Evolutionary conservation across 306 rosid species (phyloP), one percentile per base, ranked within the genome.

Genomic region (Castanea crenata): DNA sequence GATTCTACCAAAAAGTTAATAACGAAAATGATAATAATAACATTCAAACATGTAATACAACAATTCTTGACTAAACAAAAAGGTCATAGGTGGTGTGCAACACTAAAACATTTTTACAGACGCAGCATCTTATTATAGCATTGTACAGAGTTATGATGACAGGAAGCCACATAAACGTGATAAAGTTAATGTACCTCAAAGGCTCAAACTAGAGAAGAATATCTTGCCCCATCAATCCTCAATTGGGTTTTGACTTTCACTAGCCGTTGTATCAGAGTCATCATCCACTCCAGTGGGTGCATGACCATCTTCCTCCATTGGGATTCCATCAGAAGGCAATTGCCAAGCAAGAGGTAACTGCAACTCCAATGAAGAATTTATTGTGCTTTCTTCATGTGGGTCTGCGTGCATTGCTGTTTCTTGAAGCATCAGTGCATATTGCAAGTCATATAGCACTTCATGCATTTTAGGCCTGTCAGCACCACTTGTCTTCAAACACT

Each of bases 391-490:
- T 61, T 81, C 89, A 6, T 71, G 55, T 0, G 75, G 83, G 27
- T 76, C 79, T 69, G 78, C 71, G 0, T 46, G 73, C 69, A 35
- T 14, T 1, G 78, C 79, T 3, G 84, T 80, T 41, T 76, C 35
- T 76, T 89, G 90, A 77, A 89, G 90, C 76, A 85, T 88, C 73
- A 83, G 20, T 0, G 86, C 89, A 74, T 89, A 89, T 71, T 85
- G 85, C 83, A 87, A 76, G 71, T 87, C 88, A 89, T 90, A 89
- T 80, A 83, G 23, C 5, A 87, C 89, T 74, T 85, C 89, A n/a
- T 78, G 55, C 92, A 89, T 87, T n/a, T 68, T 34, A 20, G 90
- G 90, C 83, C 92, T 87, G 18, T 85, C 88, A 59, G 38, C 73
- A 25, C 84, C 83, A 68, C 81, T 79, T 14, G 76, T 81, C 25